phyloP scores from a whole-genome alignment of 768 basidiomycete species.

The Rubroboletus satanas region DNA sequence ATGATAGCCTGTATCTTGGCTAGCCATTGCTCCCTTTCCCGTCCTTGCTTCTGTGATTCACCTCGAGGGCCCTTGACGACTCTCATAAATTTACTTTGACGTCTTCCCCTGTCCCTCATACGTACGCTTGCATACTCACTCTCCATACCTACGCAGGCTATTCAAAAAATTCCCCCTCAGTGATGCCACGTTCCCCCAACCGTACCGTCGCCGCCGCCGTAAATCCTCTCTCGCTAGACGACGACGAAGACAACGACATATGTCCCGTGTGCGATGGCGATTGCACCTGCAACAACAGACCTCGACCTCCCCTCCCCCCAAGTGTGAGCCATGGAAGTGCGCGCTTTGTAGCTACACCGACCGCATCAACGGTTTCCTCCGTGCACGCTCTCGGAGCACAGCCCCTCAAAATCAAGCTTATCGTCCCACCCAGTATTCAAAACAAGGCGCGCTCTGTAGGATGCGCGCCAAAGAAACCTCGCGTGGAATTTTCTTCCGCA shows the following conservation, averaged over 20 bases:
- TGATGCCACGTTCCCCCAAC: constrained; percentile 68
- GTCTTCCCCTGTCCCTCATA: constrained; percentile 20
- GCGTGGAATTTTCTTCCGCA: constrained; percentile 23
- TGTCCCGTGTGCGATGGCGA: constrained; percentile 90
- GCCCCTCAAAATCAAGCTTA: constrained; percentile 69
- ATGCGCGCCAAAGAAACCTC: constrained; percentile 30
- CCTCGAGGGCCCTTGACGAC: constrained; percentile 11
- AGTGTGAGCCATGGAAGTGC: constrained; percentile 32
- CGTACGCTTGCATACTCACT: constrained; percentile 26
- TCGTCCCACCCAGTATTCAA: constrained; percentile 54
- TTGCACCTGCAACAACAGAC: constrained; percentile 68
- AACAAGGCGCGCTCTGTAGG: constrained; percentile 36
- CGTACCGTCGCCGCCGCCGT: constrained; percentile 55
- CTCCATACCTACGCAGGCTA: constrained; percentile 29
- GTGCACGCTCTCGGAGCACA: constrained; percentile 27
- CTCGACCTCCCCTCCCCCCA: constrained; percentile 32
- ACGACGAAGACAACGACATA: constrained; percentile 82
- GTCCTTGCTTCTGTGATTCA: constrained; percentile 23
- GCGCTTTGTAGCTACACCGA: constrained; percentile 37
- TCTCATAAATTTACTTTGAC: constrained; percentile 26
- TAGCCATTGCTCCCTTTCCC: constrained; percentile 5
- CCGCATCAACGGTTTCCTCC: constrained; percentile 36
- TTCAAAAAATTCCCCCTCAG: constrained; percentile 50
- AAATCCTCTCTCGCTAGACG: constrained; percentile 38
- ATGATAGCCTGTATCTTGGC: constrained; percentile 24